Percentiles rank a stretch among this genome's conserved stretches.
These are phyloP conservation scores for Zalerion maritima DNA, from an alignment of 495 filamentous ascomycete genomes.

Conservation along the genomic window DNA sequence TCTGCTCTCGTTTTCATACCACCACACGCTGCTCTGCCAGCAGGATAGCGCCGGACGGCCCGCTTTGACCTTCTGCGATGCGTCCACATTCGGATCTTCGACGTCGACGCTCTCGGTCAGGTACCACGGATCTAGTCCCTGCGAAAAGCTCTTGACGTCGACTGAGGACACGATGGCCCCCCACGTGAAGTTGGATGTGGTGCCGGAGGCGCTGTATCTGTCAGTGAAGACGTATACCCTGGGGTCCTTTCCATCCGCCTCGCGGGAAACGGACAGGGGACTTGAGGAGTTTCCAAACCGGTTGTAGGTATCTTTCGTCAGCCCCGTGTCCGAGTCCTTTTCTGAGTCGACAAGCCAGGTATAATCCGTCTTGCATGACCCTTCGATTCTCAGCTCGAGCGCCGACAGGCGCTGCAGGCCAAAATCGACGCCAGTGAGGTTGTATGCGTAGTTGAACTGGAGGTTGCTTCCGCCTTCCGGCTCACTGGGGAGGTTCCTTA, in stretches of 20 bases:
- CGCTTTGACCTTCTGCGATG: slow-evolving; percentile 7
- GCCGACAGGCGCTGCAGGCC: slow-evolving; percentile 18
- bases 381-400: slow-evolving; percentile 16
- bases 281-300: slow-evolving; percentile 3
- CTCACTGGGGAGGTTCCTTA: slow-evolving; percentile 5
- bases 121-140: slow-evolving; percentile 20
- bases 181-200: slow-evolving; percentile 15
- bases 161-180: slow-evolving; percentile 17
- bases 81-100: slow-evolving; percentile 1
- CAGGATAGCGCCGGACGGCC: slow-evolving; percentile 18
- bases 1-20: slow-evolving; percentile 11
- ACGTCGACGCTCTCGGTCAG: slow-evolving; percentile 7
- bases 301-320: slow-evolving; percentile 7
- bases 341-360: slow-evolving; percentile 6
- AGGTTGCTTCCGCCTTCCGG: slow-evolving; percentile 7
- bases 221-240: slow-evolving; percentile 5
- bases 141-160: slow-evolving; percentile 15
- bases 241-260: slow-evolving; percentile 8
- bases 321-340: slow-evolving; percentile 1
- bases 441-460: slow-evolving; percentile 18
- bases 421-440: slow-evolving; percentile 17
- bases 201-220: slow-evolving; percentile 1
- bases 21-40: slow-evolving; percentile 20
- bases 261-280: slow-evolving; percentile 6
- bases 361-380: slow-evolving; percentile 24